Evolutionary conservation across 75 land plant species (phyloP).

Genomic region (Sequoiadendron giganteum): DNA sequence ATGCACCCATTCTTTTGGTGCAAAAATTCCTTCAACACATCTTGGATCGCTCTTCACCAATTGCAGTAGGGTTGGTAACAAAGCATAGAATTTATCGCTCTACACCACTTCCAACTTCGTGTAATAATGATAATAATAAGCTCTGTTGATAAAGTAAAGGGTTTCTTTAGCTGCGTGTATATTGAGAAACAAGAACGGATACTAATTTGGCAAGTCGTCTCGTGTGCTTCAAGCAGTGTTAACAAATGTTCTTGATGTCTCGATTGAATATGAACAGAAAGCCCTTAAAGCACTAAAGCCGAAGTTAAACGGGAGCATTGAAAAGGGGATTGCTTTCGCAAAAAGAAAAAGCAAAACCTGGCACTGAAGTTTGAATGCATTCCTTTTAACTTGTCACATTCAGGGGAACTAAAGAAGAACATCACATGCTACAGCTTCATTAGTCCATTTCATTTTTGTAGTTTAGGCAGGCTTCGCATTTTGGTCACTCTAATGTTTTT

Average conservation of each 20-base stretch:
- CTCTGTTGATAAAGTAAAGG: too few species aligned
- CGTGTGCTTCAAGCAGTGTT: constrained; percentile 52
- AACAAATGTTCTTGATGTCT: constrained; percentile 43
- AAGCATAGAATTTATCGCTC: too few species aligned
- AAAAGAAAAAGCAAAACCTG: constrained; percentile 22
- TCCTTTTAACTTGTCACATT: background rate
- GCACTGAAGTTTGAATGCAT: background rate
- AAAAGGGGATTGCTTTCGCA: constrained; percentile 74
- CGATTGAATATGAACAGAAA: constrained; percentile 72
- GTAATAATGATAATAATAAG: too few species aligned
- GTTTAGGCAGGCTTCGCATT: background rate
- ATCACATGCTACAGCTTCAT: background rate
- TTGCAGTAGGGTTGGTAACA: too few species aligned
- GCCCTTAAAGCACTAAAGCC: constrained; percentile 73
- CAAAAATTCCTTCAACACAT: too few species aligned
- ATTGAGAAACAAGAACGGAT: too few species aligned
- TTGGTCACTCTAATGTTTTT: too few species aligned
- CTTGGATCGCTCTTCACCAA: too few species aligned
- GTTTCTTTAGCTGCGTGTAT: too few species aligned
- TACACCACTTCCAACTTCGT: too few species aligned
- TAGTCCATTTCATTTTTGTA: background rate
- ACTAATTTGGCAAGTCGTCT: too few species aligned
- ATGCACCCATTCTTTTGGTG: too few species aligned
- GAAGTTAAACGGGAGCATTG: constrained; percentile 83
- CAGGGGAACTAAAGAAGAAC: background rate